Percentiles rank a stretch among this genome's conserved stretches.
Conservation (phyloP, 306 rosid genomes). For the Cicer arietinum region DNA sequence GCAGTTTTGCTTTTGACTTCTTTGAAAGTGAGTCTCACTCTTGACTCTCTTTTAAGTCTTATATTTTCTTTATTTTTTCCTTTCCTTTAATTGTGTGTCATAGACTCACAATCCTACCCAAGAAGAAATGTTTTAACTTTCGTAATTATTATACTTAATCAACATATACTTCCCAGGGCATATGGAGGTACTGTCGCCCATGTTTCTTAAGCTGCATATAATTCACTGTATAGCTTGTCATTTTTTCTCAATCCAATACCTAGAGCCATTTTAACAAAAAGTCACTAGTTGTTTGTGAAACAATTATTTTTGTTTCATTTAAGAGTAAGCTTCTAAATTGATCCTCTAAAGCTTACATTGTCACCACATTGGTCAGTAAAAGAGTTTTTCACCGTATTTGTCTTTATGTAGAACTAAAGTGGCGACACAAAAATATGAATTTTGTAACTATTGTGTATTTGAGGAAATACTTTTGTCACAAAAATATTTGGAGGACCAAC, state of each 20-base stretch:
- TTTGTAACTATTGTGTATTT: neutral
- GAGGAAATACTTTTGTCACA: neutral
- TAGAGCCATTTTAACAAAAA: neutral
- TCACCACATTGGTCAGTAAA: neutral
- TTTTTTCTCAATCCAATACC: conserved; percentile 8
- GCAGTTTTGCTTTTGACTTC: neutral
- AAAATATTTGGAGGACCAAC: conserved; percentile 13
- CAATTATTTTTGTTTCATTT: conserved; percentile 13
- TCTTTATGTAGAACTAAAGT: neutral
- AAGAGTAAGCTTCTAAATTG: neutral
- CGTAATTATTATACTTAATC: too few species aligned
- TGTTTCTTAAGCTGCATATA: conserved; percentile 1
- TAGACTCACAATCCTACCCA: too few species aligned
- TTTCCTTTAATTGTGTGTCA: neutral
- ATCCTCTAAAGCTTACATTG: conserved; percentile 21
- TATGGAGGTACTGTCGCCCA: too few species aligned
- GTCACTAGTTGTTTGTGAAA: conserved; percentile 11
- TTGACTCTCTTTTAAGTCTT: neutral
- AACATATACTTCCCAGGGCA: too few species aligned
- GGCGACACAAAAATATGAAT: conserved; percentile 3
- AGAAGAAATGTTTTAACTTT: too few species aligned
- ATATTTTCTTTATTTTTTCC: neutral
- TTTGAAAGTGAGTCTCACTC: neutral
- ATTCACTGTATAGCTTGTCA: neutral
- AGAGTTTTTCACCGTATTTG: neutral